Evolutionary conservation across 2,329 filamentous ascomycete genomes (phyloP), one percentile per base, ranked within the genome.

Genomic region (Hawksworthiomyces lignivorus): DNA sequence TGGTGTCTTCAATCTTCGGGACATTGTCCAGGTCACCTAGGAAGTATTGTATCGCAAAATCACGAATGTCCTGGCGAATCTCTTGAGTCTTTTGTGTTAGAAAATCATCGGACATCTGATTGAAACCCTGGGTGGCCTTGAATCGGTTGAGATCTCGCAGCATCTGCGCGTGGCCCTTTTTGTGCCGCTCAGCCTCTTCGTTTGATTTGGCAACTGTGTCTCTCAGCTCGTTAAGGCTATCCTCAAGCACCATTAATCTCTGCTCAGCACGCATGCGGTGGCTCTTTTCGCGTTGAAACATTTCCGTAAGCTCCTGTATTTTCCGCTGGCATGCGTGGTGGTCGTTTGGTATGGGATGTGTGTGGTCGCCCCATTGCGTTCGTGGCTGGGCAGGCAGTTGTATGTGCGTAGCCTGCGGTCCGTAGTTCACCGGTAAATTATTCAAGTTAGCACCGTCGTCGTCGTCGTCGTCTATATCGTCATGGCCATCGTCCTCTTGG

Each of bases 121-220:
- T 26, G 21, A 46, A 32, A 22, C 44, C 39, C 39, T 36, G 36
- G 32, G 39, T 22, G 11, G 44, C 44, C 20, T 39, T 42, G 39
- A 46, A 46, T 19, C 44, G 44, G 39, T 46, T 42, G 31, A 46
- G 44, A 19, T 46, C 44, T 14, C 36, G 35, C 26, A 46, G 32
- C 7, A 46, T 32, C 21, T 39, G 39, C 31, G 29, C 34, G 28
- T 46, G 39, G 27, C 44, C 44, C 14, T 31, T 30, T 14, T 37
- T 41, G 28, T 35, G 34, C 2, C 39, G 36, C 14, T 46, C 39
- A 4, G 36, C 37, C 36, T 46, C 44, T 6, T 42, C 39, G n/a
- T 39, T 31, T 14, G 38, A n/a, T 30, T 26, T 28, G 19, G 15
- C 12, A 12, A 24, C 39, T 39, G 36, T 34, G 11, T 12, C 24